Evolutionary conservation across 2,329 filamentous ascomycete species (phyloP), one percentile per base, ranked within the genome.

Genomic region (Ascosphaera aggregata): DNA sequence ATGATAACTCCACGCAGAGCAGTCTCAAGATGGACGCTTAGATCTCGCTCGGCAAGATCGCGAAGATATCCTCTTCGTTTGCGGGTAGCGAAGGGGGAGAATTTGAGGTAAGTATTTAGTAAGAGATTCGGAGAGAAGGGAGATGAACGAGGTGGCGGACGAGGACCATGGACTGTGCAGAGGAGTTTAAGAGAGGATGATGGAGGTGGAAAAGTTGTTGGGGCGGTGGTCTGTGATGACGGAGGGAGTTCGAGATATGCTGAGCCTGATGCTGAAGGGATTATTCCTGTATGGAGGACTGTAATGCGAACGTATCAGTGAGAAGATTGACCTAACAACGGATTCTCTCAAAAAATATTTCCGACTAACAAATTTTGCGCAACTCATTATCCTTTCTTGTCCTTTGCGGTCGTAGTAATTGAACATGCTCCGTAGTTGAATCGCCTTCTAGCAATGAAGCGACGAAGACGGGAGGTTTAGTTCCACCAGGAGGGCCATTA

Each of bases 51-150:
- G 44, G 69, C 76, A 13, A 76, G 67, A 54, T 95, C 86, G 36
- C 85, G 74, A 17, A 93, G 63, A 54, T 94, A 93, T 9, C 85
- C 82, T 53, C 80, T 71, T 42, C 89, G 69, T 49, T 77, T 71
- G 42, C 78, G 70, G 4, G 81, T 82, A 2, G 89, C 86, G 53
- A 98, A 98, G 0, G 89, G 85, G 1, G 89, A 85, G 54, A 92
- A 95, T 60, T 95, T 98, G 52, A 98, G 78, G 48, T 93, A 82
- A 2, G 86, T 91, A 11, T 80, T 82, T 39, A 98, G 69, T 35
- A 94, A 76, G 45, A 95, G 73, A 49, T 93, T 85, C 8, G 89
- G 82, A 39, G 81, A 89, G 61, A 94, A 98, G 1, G 82, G 77
- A 19, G 82, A 81, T 41, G 80, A 91, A 53, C 84, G 74, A 22